Evolutionary conservation across 2,329 filamentous ascomycete species (phyloP), one percentile per base, ranked within the genome.

Genomic region (Fusarium sp.): DNA sequence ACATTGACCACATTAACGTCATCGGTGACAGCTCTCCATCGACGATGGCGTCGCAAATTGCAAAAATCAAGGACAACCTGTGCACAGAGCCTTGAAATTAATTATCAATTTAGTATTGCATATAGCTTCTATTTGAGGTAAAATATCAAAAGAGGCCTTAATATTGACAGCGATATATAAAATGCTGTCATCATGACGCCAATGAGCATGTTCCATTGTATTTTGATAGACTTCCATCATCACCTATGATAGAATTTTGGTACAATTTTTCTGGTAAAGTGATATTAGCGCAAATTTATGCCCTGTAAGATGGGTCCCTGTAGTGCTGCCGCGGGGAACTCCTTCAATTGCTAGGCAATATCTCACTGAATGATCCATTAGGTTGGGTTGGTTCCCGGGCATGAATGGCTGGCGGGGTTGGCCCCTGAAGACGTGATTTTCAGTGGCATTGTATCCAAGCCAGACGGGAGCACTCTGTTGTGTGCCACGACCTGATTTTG

Each of bases 11-110:
- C 44, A 46, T 58, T 29, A 69, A 73, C 71, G 71, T 73, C 71
- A 73, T 73, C 68, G 47, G 53, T 55, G 61, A 59, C 57, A 59
- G 53, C 57, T 59, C 63, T 50, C 45, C 55, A 73, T 74, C 56
- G 46, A 72, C 35, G 33, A 69, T 74, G 46, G 71, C 68, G 64
- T 63, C 46, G 68, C 42, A 62, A 61, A 56, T 70, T 66, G 52
- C 45, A 56, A 59, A 62, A 73, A 74, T 72, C 71, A 74, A 74
- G 71, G 71, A 66, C 36, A 55, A 61, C 49, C 53, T 47, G 49
- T 50, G 42, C 65, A 45, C 29, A 39, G 61, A 62, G 62, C 49
- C 70, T 68, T 56, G 61, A 58, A 64, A 68, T 31, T 22, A 35
- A 61, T 61, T 42, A 11, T 53, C 9, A 14, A 49, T 49, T 45